phyloP scores from a whole-genome alignment of 2,329 filamentous ascomycete species.

The Microdochium bolleyi region DNA sequence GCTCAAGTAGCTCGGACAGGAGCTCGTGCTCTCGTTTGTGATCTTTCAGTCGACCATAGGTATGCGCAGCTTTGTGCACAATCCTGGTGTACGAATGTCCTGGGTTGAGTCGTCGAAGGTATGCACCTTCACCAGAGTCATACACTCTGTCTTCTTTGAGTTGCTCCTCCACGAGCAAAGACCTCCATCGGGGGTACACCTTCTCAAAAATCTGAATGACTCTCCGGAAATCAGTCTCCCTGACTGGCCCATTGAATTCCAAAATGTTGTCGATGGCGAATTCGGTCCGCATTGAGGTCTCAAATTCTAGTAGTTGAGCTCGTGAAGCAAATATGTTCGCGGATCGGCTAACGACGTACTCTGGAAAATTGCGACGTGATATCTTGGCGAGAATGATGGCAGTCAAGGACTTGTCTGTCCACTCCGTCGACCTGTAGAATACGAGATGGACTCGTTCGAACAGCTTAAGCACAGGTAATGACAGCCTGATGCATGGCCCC shows the following conservation, averaged over 20 bases:
- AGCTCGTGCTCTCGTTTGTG: conserved; percentile 70
- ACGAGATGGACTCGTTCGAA: conserved; percentile 94
- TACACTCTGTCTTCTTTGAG: conserved; percentile 71
- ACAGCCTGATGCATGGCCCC: conserved; percentile 79
- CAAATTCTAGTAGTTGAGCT: conserved; percentile 73
- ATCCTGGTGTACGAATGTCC: conserved; percentile 92
- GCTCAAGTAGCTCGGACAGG: conserved; percentile 65
- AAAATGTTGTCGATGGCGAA: conserved; percentile 74
- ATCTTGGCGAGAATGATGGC: conserved; percentile 92
- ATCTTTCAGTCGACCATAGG: conserved; percentile 75
- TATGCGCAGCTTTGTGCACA: conserved; percentile 75
- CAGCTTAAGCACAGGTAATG: conserved; percentile 62
- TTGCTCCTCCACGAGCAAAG: conserved; percentile 64
- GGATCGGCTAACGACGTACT: conserved; percentile 84
- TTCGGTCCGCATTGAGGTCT: conserved; percentile 76
- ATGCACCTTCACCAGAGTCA: conserved; percentile 77
- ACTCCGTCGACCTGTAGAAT: conserved; percentile 92
- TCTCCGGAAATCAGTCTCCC: conserved; percentile 54
- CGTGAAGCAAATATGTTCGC: conserved; percentile 81
- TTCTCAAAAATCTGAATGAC: conserved; percentile 66
- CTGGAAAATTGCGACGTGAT: conserved; percentile 76
- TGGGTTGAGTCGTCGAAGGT: conserved; percentile 81
- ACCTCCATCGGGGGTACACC: conserved; percentile 75
- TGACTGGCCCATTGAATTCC: conserved; percentile 67
- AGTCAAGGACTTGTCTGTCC: conserved; percentile 94